Percentiles rank a stretch among this genome's conserved stretches.
phyloP scores from a whole-genome alignment of 2,329 filamentous ascomycete species.

The Torrubiella hemipterigena region DNA sequence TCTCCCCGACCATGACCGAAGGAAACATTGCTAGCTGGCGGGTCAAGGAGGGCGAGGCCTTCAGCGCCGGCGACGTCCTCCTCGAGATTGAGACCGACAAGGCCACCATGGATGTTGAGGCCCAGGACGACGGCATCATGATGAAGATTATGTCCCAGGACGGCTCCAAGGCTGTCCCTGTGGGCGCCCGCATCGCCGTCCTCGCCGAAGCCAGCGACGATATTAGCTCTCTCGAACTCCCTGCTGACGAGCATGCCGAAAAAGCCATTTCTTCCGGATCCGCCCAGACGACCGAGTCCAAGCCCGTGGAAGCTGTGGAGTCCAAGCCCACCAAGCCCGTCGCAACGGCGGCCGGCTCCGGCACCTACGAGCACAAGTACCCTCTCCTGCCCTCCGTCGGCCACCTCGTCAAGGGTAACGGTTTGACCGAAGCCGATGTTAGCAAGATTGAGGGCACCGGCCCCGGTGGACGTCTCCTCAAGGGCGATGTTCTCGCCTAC shows the following conservation, averaged over 20 bases:
- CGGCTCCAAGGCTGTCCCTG: constrained; percentile 64
- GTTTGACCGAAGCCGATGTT: constrained; percentile 62
- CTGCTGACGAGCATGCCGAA: constrained; percentile 48
- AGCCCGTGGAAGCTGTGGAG: constrained; percentile 11
- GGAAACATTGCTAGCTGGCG: constrained; percentile 79
- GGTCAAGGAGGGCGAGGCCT: constrained; percentile 77
- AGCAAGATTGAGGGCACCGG: constrained; percentile 78
- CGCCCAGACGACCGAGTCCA: constrained; percentile 9
- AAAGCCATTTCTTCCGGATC: constrained; percentile 17
- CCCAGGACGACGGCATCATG: constrained; percentile 77
- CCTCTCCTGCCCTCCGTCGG: constrained; percentile 74
- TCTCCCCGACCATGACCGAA: constrained; percentile 90
- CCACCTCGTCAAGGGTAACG: constrained; percentile 68
- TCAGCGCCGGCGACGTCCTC: constrained; percentile 72
- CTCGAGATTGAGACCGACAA: constrained; percentile 93
- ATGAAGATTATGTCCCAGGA: constrained; percentile 69
- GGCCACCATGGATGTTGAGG: constrained; percentile 89
- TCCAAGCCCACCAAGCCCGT: constrained; percentile 22
- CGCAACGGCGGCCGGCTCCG: constrained; percentile 23
- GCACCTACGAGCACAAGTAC: constrained; percentile 53
- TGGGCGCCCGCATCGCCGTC: constrained; percentile 72
- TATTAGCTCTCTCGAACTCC: constrained; percentile 60
- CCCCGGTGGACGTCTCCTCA: constrained; percentile 77
- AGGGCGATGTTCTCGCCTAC: constrained; percentile 90
- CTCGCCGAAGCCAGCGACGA: constrained; percentile 75